A percentile compares a stretch with the other conserved stretches of the same genome.
Conservation (phyloP, 2,329 filamentous ascomycete genomes). For the Colletotrichum lupini region DNA sequence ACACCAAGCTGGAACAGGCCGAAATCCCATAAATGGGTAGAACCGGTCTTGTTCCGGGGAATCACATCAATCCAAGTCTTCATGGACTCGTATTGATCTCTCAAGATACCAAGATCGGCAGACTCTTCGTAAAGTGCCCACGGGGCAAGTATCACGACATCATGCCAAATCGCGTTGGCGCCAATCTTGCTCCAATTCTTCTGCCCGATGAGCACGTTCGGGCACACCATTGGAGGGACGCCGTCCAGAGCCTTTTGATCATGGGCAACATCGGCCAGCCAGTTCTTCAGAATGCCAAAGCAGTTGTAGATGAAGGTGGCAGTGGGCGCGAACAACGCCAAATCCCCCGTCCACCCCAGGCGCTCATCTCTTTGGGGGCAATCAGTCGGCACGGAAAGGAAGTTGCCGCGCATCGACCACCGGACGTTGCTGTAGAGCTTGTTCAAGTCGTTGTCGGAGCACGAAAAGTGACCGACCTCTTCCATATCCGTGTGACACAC, state of each 20-base stretch:
- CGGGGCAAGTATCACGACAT: slow-evolving; percentile 20
- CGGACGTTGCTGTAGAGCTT: slow-evolving; percentile 18
- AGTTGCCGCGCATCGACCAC: slow-evolving; percentile 33
- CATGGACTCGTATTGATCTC: slow-evolving; percentile 22
- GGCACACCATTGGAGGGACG: slow-evolving; percentile 46
- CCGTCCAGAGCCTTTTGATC: slow-evolving; percentile 46
- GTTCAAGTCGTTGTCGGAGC: slow-evolving; percentile 22
- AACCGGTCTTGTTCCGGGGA: slow-evolving; percentile 2
- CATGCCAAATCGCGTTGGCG: slow-evolving; percentile 35
- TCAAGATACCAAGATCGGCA: not conserved
- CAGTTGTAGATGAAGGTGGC: slow-evolving; percentile 21
- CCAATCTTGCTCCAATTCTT: slow-evolving; percentile 28
- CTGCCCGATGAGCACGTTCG: slow-evolving; percentile 38
- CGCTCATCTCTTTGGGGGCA: slow-evolving; percentile 34
- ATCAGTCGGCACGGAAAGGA: slow-evolving; percentile 32
- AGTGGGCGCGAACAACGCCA: slow-evolving; percentile 24
- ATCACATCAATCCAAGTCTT: not conserved
- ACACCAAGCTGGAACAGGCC: slow-evolving; percentile 16
- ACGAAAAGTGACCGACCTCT: slow-evolving; percentile 10
- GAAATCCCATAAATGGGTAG: slow-evolving; percentile 20
- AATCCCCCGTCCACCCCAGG: slow-evolving; percentile 25
- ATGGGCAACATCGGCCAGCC: slow-evolving; percentile 28
- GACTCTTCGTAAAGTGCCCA: slow-evolving; percentile 27
- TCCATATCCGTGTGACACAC: slow-evolving; percentile 32
- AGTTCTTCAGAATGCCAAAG: slow-evolving; percentile 20